Conservation (phyloP, 108 stramenopile genomes). For the Craspedostauros australis region DNA sequence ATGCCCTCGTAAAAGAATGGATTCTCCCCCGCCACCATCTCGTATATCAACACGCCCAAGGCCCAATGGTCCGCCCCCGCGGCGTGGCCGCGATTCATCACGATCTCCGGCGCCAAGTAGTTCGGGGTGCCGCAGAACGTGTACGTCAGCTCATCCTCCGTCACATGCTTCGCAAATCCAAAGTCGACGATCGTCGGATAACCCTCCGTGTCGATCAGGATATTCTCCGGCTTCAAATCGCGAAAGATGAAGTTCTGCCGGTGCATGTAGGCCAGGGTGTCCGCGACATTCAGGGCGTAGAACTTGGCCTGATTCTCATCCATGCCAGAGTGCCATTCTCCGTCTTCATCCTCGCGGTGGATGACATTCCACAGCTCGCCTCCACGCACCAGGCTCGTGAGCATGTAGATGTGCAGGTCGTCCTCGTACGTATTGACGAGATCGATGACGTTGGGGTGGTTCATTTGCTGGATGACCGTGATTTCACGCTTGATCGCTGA, state of each 20-base stretch:
- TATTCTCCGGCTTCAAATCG: constrained; percentile 88
- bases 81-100: constrained; percentile 90
- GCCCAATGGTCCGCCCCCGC: constrained; percentile 93
- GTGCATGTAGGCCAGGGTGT: constrained; percentile 93
- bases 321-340: constrained; percentile 74
- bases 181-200: constrained; percentile 88
- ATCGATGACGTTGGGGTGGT: constrained; percentile 91
- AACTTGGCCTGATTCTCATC: constrained; percentile 52
- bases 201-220: constrained; percentile 63
- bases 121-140: constrained; percentile 96
- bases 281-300: constrained; percentile 64
- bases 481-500: constrained; percentile 73
- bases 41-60: constrained; percentile 85
- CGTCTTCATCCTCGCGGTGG: constrained; percentile 41
- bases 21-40: constrained; percentile 77
- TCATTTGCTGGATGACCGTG: constrained; percentile 78
- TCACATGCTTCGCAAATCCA: constrained; percentile 71
- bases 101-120: constrained; percentile 88
- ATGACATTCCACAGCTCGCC: constrained; percentile 81
- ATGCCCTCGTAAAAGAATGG: constrained; percentile 72
- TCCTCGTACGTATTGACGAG: constrained; percentile 86
- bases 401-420: constrained; percentile 57
- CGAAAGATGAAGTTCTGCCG: constrained; percentile 80
- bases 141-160: constrained; percentile 80
- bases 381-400: constrained; percentile 67